Evolutionary conservation across 2,329 filamentous ascomycete species (phyloP), one percentile per base, ranked within the genome.

Genomic region (Scorias spongiosa): DNA sequence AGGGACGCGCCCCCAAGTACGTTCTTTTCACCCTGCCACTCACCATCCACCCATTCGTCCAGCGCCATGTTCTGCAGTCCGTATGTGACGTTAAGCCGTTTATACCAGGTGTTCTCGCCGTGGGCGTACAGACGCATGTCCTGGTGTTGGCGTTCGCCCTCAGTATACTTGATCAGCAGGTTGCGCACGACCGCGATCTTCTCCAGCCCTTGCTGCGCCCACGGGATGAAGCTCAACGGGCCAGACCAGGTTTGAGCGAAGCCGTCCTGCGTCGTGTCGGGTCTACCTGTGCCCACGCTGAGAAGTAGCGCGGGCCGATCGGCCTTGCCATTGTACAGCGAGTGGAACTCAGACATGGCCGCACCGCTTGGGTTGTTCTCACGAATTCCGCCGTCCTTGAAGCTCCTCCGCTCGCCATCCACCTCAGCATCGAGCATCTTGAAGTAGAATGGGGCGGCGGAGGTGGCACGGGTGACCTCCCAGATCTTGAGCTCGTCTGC

Each of bases 371-470:
- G 68, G 39, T 71, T 71, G 57, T 71, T 70, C 43, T 70, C 68
- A 30, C 67, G 63, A 38, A 70, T 71, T 17, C 68, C 68, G 28
- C 68, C 68, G 45, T 71, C 68, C 52, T 70, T 70, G 60, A 70
- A 70, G 9, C 60, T 62, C 40, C 53, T 54, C 40, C 57, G 54
- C 37, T 59, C 58, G 17, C 60, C 60, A n/a, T 59, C 58, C 29
- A 70, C 54, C 28, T 68, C 63, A 5, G 66, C 64, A 44, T 64
- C 60, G 9, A 71, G 59, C 59, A 68, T 66, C 39, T 69, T 63
- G 55, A 71, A 71, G 54, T 68, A 71, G 51, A 71, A 70, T 0
- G 70, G 70, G 0, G 70, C 70, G 2, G 71, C 71, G 1, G 66
- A 69, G 0, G 71, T 74, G 2, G 71, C 71, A 7, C 70, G 56